phyloP scores from a whole-genome alignment of 2,329 filamentous ascomycete genomes.

The Ophidiomyces ophidiicola region DNA sequence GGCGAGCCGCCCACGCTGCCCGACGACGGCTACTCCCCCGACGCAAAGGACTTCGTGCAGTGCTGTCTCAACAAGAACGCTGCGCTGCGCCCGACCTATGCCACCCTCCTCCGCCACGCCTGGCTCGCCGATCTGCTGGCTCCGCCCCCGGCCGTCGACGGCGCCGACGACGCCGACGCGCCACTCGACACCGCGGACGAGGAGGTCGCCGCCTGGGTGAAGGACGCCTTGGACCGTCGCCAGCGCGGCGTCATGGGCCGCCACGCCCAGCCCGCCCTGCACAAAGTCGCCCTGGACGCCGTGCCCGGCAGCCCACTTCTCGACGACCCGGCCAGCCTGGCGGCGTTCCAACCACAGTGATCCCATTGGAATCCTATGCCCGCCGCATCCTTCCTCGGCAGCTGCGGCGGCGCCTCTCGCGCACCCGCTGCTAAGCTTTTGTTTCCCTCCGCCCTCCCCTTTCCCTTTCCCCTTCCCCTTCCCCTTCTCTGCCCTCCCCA shows the following conservation, averaged over 20 bases:
- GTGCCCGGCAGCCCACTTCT: slow-evolving; percentile 37
- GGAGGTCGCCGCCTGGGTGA: slow-evolving; percentile 82
- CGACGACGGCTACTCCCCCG: slow-evolving; percentile 60
- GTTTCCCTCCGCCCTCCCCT: slow-evolving; percentile 2
- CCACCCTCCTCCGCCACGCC: slow-evolving; percentile 74
- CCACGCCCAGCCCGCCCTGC: slow-evolving; percentile 63
- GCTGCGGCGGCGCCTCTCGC: too few relatives aligned
- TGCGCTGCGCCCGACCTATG: slow-evolving; percentile 83
- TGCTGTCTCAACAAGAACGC: slow-evolving; percentile 88
- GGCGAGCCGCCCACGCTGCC: slow-evolving; percentile 89
- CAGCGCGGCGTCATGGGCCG: slow-evolving; percentile 45
- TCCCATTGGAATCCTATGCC: too few relatives aligned
- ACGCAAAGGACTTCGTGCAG: slow-evolving; percentile 73
- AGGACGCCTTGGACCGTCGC: slow-evolving; percentile 54
- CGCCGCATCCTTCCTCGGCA: too few relatives aligned
- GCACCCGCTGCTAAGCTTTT: too few relatives aligned
- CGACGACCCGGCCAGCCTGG: slow-evolving; percentile 18
- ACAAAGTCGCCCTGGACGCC: slow-evolving; percentile 71
- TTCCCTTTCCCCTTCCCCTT: neutral
- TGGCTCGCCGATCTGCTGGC: slow-evolving; percentile 71
- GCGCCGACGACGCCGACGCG: slow-evolving; percentile 46
- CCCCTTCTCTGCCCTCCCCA: neutral
- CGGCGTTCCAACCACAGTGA: neutral
- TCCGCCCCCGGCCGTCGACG: slow-evolving; percentile 56
- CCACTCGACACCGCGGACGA: slow-evolving; percentile 50